Evolutionary conservation across 805 yeast species (phyloP), one percentile per base, ranked within the genome.

Genomic region (Pichia sporocuriosa): DNA sequence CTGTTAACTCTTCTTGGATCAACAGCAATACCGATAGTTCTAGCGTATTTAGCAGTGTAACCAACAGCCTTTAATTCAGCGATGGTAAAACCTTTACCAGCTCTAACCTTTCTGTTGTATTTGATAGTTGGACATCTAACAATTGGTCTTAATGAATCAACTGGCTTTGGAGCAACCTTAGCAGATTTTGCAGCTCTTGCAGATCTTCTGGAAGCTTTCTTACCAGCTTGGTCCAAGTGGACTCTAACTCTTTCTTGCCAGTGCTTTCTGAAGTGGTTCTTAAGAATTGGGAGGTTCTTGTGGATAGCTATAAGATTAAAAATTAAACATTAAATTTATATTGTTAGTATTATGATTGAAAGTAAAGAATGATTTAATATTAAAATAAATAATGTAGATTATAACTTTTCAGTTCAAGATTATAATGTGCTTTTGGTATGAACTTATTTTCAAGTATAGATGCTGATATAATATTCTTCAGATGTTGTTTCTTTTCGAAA

Each of bases 181-280:
- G 96, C 96, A 62, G 96, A 95, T 79, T 84, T 89, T 63, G 82
- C 64, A 68, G 85, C 83, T 77, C 98, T 87, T 58, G 96, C 84
- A 58, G 75, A 77, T 78, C 98, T 84, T 83, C 98, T 88, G 56
- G 95, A 81, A 66, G 75, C 88, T 83, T 93, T 93, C 83, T 90
- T 88, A 72, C 98, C 98, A 68, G 98, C 96, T 81, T 93, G 98
- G 90, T 93, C 97, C 70, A 93, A 84, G 88, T 94, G 98, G 66
- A 87, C 96, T 72, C 79, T 86, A 81, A 93, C 99, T 69, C 97
- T 86, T 75, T 87, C 95, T 79, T 93, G 97, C 98, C 98, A 93
- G 95, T 90, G 90, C 86, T 90, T 90, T 81, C 97, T 84, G 95
- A 90, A 90, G 81, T 93, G 98, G 84, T 90, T 90, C 84, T 86